Evolutionary conservation across 2,329 filamentous ascomycete species (phyloP).

Genomic region (Neurospora sp.): DNA sequence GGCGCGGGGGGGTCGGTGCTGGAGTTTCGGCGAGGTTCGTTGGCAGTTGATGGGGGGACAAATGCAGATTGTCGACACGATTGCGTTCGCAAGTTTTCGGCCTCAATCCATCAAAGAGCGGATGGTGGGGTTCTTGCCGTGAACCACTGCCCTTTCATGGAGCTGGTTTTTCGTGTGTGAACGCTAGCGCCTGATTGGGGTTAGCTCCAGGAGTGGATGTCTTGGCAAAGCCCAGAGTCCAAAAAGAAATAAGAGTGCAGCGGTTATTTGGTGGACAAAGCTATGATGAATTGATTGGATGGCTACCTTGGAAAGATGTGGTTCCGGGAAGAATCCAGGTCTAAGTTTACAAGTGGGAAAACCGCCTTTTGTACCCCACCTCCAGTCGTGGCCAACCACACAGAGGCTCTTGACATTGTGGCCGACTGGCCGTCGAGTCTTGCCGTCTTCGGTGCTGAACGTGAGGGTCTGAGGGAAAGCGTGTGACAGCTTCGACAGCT

Average conservation of each 20-base stretch:
- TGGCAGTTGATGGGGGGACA: slow-evolving; percentile 1
- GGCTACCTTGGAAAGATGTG: no score
- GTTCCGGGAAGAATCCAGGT: neutral
- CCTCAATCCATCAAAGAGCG: neutral
- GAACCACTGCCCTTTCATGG: slow-evolving; percentile 6
- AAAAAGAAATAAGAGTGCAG: no score
- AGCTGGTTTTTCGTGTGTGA: slow-evolving; percentile 17
- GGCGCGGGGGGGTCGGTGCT: slow-evolving; percentile 8
- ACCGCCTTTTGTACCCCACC: neutral
- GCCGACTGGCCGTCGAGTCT: neutral
- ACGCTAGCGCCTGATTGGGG: slow-evolving; percentile 7
- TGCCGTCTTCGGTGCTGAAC: neutral
- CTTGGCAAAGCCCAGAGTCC: neutral
- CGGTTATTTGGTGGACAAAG: no score
- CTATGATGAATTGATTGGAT: no score
- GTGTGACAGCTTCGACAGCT: neutral
- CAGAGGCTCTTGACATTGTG: neutral
- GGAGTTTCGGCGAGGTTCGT: slow-evolving; percentile 7
- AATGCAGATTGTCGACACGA: neutral
- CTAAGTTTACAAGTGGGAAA: neutral
- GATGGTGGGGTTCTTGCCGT: neutral
- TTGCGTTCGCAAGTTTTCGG: neutral
- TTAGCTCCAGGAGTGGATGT: slow-evolving; percentile 8
- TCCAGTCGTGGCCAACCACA: neutral
- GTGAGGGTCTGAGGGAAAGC: neutral